Conservation (phyloP, 257 asterid species). For the Solanum chiquidenum region DNA sequence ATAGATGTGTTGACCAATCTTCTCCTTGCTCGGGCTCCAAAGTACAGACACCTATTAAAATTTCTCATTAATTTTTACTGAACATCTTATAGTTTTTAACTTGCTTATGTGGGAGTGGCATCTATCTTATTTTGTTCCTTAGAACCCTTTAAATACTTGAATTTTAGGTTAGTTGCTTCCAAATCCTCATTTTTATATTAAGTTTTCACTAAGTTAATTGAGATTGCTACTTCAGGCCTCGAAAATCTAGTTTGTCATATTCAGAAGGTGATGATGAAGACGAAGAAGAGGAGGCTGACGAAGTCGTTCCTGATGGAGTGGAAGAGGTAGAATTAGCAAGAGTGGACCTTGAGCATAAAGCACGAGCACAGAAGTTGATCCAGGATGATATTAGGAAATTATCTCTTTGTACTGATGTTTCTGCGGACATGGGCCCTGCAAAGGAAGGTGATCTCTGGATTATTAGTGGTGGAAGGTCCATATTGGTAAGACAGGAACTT, state of each 20-base stretch:
- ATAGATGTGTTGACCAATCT: slow-evolving; percentile 98
- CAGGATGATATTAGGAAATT: slow-evolving; percentile 68
- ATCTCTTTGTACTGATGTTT: slow-evolving; percentile 40
- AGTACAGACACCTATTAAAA: slow-evolving; percentile 37
- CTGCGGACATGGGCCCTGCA: slow-evolving; percentile 48
- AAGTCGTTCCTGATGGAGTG: slow-evolving; percentile 98
- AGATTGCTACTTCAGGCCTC: slow-evolving; percentile 56
- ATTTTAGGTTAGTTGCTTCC: background rate
- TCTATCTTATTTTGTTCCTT: background rate
- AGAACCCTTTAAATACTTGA: background rate
- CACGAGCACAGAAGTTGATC: slow-evolving; percentile 54
- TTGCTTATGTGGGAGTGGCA: background rate
- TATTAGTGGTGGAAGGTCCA: slow-evolving; percentile 72
- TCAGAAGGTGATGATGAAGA: slow-evolving; percentile 80
- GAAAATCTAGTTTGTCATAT: slow-evolving; percentile 69
- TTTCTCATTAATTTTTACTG: background rate
- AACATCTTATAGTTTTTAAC: background rate
- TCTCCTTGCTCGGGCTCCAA: slow-evolving; percentile 96
- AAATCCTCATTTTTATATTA: slow-evolving; percentile 1
- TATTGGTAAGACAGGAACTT: slow-evolving; percentile 41
- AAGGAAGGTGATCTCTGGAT: slow-evolving; percentile 70
- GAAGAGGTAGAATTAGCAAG: slow-evolving; percentile 98
- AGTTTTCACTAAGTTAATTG: background rate
- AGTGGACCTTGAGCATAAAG: slow-evolving; percentile 76
- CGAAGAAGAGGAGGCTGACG: slow-evolving; percentile 99